Evolutionary conservation across 2,329 filamentous ascomycete species (phyloP).

Genomic region (Hypomyces perniciosus): DNA sequence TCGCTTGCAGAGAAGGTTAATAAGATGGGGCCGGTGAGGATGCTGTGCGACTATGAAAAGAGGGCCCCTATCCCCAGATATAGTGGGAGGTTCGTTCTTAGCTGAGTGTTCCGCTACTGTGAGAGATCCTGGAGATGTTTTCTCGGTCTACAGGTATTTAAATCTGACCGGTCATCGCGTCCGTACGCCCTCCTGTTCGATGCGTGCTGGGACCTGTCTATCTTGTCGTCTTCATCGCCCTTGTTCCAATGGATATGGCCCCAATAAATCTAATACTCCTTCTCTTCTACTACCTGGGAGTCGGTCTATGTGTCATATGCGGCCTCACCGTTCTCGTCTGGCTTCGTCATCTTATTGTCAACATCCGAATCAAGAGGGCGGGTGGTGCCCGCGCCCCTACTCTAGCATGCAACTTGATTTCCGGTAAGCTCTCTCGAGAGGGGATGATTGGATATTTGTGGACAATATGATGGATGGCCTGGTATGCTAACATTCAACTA

Average conservation of each 20-base stretch:
- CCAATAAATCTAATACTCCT: background rate
- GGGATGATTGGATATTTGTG: background rate
- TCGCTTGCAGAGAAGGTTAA: too few species aligned
- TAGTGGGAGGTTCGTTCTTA: too few species aligned
- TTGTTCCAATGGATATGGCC: background rate
- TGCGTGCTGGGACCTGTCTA: too few species aligned
- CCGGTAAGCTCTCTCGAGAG: conserved; percentile 17
- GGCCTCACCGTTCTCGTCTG: conserved; percentile 16
- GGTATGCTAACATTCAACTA: conserved; percentile 2
- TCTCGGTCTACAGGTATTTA: too few species aligned
- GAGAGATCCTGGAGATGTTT: too few species aligned
- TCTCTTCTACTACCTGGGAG: background rate
- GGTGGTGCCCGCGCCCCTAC: conserved; percentile 29
- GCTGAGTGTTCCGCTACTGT: too few species aligned
- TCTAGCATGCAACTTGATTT: conserved; percentile 29
- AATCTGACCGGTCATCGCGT: too few species aligned
- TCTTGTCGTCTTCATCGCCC: background rate
- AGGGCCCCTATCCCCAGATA: too few species aligned
- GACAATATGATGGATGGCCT: too few species aligned
- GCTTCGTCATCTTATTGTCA: conserved; percentile 19
- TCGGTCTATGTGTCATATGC: background rate
- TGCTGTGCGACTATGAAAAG: too few species aligned
- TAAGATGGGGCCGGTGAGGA: too few species aligned
- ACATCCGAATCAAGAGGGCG: conserved; percentile 23
- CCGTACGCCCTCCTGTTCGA: too few species aligned